Evolutionary conservation across 352 stramenopile species (phyloP), one percentile per base, ranked within the genome.

Genomic region (Peronospora destructor): DNA sequence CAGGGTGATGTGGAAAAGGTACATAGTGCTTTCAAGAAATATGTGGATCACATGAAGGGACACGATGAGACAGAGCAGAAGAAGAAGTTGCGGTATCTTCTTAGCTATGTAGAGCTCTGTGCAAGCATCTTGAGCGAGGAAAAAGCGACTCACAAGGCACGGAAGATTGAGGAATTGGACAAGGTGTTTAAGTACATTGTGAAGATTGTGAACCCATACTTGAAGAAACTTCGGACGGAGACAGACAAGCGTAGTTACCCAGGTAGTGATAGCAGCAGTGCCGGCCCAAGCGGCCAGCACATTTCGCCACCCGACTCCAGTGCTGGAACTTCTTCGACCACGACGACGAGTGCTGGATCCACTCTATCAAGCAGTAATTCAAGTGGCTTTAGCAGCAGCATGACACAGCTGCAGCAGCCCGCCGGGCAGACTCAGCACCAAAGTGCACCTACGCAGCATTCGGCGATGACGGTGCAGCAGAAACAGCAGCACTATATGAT

Each of bases 151-250:
- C 66, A 87, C 36, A 73, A 71, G 40, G 71, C 81, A 11, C 73
- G 81, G 8, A 85, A 85, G 49, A 64, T 92, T 7, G 78, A 90
- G 32, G 81, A 92, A 51, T 64, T 92, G 16, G 81, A 90, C 56
- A 92, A 89, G 61, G 81, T 92, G 19, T 90, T 87, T 62, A 92
- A 92, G 67, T 92, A 92, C 66, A 89, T 92, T 47, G 75, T 92
- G 13, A 89, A 89, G 58, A 92, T 92, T 25, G 81, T 92, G 19
- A 87, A 88, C 47, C 81, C 81, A 49, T 92, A 90, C 38, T 39
- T 92, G 56, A 92, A 92, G 66, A 92, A 92, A 57, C 56, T 92
- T 33, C 78, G 76, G 17, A 85, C 76, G 1, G 81, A 92, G 63
- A 92, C 78, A n/a, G 78, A 88, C 51, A 85, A 83, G 33, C 66